phyloP scores from a whole-genome alignment of 345 rosid genomes.

The Arabis hirsuta region DNA sequence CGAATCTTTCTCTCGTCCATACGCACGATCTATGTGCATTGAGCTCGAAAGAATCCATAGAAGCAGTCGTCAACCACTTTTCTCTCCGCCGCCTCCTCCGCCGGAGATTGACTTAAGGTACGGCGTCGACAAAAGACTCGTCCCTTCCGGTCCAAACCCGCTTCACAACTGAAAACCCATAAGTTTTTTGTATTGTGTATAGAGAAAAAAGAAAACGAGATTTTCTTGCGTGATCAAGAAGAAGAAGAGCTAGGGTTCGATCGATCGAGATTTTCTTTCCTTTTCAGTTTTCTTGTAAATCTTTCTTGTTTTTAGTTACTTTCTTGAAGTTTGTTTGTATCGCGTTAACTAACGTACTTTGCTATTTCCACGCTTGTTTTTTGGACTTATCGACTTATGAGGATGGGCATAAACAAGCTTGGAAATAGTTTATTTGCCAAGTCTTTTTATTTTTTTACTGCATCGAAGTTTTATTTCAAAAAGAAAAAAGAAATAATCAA shows the following conservation, averaged over 20 bases:
- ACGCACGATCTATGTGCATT: constrained; percentile 47
- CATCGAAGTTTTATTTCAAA: background rate
- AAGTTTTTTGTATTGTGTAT: background rate
- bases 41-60: constrained; percentile 46
- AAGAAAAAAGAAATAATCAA: background rate
- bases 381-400: constrained; percentile 8
- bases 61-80: constrained; percentile 30
- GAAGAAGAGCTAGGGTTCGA: constrained; percentile 5
- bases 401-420: constrained; percentile 31
- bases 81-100: constrained; percentile 38
- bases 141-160: constrained; percentile 94
- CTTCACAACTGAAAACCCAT: constrained; percentile 61
- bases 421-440: constrained; percentile 30
- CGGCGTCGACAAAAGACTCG: constrained; percentile 82
- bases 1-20: constrained; percentile 40
- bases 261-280: background rate
- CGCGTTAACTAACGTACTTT: background rate
- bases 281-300: constrained; percentile 30
- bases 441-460: background rate
- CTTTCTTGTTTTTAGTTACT: background rate
- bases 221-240: constrained; percentile 15
- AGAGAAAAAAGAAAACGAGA: background rate
- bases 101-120: constrained; percentile 76
- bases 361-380: constrained; percentile 46
- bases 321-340: constrained; percentile 31